phyloP scores from a whole-genome alignment of 768 basidiomycete genomes.

The Suillus plorans region DNA sequence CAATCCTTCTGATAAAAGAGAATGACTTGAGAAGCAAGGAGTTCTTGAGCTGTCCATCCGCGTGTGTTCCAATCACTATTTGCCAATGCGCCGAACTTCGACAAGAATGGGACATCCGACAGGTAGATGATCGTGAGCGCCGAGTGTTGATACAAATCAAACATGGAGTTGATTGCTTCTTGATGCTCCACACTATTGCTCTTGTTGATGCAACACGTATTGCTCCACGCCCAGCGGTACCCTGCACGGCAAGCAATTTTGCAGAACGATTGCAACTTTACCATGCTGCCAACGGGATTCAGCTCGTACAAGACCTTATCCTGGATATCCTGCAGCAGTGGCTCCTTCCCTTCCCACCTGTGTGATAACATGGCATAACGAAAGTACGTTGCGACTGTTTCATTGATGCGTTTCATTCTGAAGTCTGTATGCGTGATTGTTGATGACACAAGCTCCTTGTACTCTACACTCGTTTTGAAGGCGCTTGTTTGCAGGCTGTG shows the following conservation, averaged over 20 bases:
- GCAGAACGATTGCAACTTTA: neutral
- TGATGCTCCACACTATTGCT: neutral
- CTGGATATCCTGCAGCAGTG: neutral
- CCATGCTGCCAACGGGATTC: neutral
- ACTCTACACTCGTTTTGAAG: neutral
- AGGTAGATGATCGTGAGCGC: neutral
- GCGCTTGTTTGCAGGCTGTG: too few species aligned
- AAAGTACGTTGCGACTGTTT: neutral
- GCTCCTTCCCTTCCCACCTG: neutral
- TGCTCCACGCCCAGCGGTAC: neutral
- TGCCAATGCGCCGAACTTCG: neutral
- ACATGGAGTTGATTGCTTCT: neutral
- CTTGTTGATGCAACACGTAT: neutral
- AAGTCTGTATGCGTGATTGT: neutral
- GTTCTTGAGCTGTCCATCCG: neutral
- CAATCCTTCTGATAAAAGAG: neutral
- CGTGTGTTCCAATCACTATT: neutral
- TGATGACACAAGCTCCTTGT: neutral
- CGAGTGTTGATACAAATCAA: neutral
- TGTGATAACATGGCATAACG: neutral
- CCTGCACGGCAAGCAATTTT: neutral
- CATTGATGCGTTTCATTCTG: neutral
- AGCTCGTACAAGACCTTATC: neutral
- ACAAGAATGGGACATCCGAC: neutral
- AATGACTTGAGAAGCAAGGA: neutral